Evolutionary conservation across 2,329 filamentous ascomycete genomes (phyloP).

Genomic region (Phialocephala subalpina): DNA sequence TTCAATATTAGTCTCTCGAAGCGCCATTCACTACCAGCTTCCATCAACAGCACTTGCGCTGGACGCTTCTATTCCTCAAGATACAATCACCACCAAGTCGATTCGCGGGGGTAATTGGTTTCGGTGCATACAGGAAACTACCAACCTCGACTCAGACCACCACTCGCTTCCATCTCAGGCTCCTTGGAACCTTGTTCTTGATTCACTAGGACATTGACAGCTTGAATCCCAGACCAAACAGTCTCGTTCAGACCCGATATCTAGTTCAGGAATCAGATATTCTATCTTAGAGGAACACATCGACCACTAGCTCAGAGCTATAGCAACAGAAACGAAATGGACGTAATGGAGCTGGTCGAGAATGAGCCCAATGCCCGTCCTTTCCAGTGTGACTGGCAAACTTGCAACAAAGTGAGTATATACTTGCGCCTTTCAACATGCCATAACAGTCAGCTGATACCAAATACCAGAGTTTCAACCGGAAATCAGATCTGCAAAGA

Average conservation of each 20-base stretch:
- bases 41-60: constrained; percentile 36
- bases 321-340: constrained; percentile 52
- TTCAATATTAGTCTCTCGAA: constrained; percentile 14
- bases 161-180: constrained; percentile 13
- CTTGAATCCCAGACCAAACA: not conserved
- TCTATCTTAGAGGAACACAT: not conserved
- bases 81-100: constrained; percentile 16
- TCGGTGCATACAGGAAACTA: not conserved
- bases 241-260: constrained; percentile 6
- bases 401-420: constrained; percentile 64
- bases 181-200: not conserved
- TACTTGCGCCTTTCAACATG: not conserved
- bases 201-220: not conserved
- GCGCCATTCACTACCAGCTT: constrained; percentile 17
- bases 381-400: constrained; percentile 70
- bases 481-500: constrained; percentile 74
- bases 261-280: constrained; percentile 10
- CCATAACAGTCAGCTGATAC: constrained; percentile 18
- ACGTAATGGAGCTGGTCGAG: constrained; percentile 70
- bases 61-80: constrained; percentile 33
- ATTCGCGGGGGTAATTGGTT: constrained; percentile 25
- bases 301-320: not conserved
- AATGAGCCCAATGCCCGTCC: constrained; percentile 69
- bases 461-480: constrained; percentile 68
- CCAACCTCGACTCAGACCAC: constrained; percentile 4